Percentiles rank a stretch among this genome's conserved stretches.
Evolutionary conservation across 169 alveolate species (phyloP).

Genomic region (Condylostoma magnum): DNA sequence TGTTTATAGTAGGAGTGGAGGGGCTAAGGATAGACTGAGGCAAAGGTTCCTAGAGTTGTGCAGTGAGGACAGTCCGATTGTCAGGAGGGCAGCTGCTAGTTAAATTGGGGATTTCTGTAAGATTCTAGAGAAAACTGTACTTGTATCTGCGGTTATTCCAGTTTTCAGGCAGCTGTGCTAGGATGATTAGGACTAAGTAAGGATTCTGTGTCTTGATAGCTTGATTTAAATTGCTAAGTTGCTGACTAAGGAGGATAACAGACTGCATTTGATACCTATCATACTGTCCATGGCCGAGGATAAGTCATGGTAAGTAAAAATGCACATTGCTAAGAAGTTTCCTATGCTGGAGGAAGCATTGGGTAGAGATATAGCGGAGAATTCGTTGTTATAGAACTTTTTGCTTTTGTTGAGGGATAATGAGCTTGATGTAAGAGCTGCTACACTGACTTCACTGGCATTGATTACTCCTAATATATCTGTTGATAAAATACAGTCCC

Average conservation of each 20-base stretch:
- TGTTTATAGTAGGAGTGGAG: conserved; percentile 61
- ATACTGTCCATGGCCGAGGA: conserved; percentile 75
- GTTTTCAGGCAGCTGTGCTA: conserved; percentile 50
- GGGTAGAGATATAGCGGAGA: conserved; percentile 73
- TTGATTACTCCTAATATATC: conserved; percentile 50
- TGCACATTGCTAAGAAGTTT: conserved; percentile 63
- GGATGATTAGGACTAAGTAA: conserved; percentile 78
- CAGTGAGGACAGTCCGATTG: conserved; percentile 79
- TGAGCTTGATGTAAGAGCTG: conserved; percentile 74
- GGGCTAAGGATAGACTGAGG: conserved; percentile 64
- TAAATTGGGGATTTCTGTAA: conserved; percentile 45
- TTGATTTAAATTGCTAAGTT: conserved; percentile 58
- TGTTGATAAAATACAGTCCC: conserved; percentile 53
- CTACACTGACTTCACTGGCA: conserved; percentile 56
- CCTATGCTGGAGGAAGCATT: conserved; percentile 72
- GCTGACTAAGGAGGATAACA: conserved; percentile 67
- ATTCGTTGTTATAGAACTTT: conserved; percentile 59
- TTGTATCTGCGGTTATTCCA: conserved; percentile 60
- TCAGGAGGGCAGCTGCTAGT: conserved; percentile 72
- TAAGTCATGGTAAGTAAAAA: conserved; percentile 78
- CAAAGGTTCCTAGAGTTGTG: conserved; percentile 73
- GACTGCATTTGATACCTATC: conserved; percentile 57
- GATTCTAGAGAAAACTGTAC: conserved; percentile 38
- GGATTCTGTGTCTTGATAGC: conserved; percentile 64
- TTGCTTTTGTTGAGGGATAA: conserved; percentile 59